Conservation (phyloP, 768 basidiomycete species). For the Boletus sp. region DNA sequence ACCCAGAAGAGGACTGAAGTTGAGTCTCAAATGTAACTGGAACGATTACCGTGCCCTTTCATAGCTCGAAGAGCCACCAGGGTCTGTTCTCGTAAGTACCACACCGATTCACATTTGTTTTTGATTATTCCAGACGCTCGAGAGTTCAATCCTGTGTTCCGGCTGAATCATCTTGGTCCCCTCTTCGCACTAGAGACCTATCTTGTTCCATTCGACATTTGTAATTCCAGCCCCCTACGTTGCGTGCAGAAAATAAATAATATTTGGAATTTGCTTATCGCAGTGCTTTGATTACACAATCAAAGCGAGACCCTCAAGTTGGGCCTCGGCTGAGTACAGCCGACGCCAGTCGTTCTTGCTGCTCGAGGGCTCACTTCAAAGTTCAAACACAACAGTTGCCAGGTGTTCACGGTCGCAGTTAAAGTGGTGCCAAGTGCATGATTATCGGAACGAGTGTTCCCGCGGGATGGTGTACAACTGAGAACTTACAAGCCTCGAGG, state of each 20-base stretch:
- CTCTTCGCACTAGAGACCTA: not conserved
- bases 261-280: too few relatives aligned
- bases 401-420: not conserved
- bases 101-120: not conserved
- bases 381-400: not conserved
- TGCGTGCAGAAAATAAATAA: too few relatives aligned
- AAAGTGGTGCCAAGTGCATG: not conserved
- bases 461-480: not conserved
- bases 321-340: too few relatives aligned
- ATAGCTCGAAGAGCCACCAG: not conserved
- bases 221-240: too few relatives aligned
- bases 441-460: too few relatives aligned
- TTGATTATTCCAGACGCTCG: not conserved
- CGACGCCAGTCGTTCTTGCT: not conserved
- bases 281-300: too few relatives aligned
- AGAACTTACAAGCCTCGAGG: too few relatives aligned
- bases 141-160: not conserved
- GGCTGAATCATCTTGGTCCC: not conserved
- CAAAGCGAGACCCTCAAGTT: too few relatives aligned
- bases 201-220: not conserved
- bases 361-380: not conserved
- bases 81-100: not conserved
- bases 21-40: constrained; percentile 3
- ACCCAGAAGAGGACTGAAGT: constrained; percentile 11
- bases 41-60: not conserved